phyloP scores from a whole-genome alignment of 208 protist genomes.

The Sergeia podlipaevii region DNA sequence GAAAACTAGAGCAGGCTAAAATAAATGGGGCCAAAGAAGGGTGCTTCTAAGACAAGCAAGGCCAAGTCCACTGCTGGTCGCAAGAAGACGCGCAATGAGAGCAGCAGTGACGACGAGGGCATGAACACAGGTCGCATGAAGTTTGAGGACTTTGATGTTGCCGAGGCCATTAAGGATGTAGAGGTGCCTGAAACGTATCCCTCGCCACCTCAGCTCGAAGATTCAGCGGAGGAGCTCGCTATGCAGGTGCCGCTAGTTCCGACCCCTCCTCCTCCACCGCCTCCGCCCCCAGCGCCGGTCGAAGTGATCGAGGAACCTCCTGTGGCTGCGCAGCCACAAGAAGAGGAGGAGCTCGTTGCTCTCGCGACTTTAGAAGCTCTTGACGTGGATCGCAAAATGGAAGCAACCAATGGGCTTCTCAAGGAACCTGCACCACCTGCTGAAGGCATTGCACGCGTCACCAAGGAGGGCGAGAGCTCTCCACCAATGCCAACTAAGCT shows the following conservation, averaged over 20 bases:
- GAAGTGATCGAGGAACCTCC: neutral
- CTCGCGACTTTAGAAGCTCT: slow-evolving; percentile 53
- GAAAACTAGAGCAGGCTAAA: no score
- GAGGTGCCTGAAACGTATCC: neutral
- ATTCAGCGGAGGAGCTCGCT: slow-evolving; percentile 15
- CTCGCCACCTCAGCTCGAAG: slow-evolving; percentile 28
- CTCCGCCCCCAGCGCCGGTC: neutral
- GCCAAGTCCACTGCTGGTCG: no score
- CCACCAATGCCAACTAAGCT: slow-evolving; percentile 73
- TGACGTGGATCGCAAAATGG: slow-evolving; percentile 46
- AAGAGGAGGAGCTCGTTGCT: slow-evolving; percentile 54
- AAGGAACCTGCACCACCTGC: slow-evolving; percentile 71
- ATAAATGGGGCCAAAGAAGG: no score
- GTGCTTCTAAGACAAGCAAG: no score
- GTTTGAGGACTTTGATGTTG: slow-evolving; percentile 4
- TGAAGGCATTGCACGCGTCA: slow-evolving; percentile 47
- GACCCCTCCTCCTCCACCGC: neutral
- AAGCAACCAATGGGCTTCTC: slow-evolving; percentile 66
- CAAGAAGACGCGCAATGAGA: no score
- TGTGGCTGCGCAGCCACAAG: neutral
- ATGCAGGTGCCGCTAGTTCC: neutral
- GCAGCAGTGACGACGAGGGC: no score
- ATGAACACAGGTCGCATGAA: neutral
- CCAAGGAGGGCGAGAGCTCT: slow-evolving; percentile 51
- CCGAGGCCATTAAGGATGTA: slow-evolving; percentile 9